These are phyloP conservation scores for Oropetium thomaeum DNA, from an alignment of 176 grass and related monocot genomes.

Conservation along the genomic window DNA sequence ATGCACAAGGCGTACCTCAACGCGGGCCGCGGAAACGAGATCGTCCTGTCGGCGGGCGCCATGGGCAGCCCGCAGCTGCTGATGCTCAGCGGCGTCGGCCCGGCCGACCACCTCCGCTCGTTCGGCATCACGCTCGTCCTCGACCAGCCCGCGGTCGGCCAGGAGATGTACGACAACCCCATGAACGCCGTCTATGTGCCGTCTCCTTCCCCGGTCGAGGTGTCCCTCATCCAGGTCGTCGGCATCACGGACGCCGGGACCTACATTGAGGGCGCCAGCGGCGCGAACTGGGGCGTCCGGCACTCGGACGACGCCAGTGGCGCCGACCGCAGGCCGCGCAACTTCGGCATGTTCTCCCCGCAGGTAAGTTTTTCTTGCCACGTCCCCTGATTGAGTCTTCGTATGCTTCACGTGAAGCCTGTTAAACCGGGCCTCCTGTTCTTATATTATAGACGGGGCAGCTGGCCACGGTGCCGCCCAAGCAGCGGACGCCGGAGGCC, in stretches of 20 bases:
- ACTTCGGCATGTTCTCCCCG: conserved; percentile 86
- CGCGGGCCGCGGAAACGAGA: conserved; percentile 37
- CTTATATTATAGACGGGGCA: conserved; percentile 51
- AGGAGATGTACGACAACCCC: conserved; percentile 81
- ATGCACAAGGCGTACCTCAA: conserved; percentile 70
- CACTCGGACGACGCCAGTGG: background rate
- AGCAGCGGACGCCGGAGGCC: conserved; percentile 71
- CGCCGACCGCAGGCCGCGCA: conserved; percentile 5
- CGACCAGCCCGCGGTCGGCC: conserved; percentile 57
- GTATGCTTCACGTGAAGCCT: background rate
- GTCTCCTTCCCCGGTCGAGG: conserved; percentile 56
- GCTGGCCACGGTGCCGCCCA: conserved; percentile 62
- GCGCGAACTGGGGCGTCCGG: conserved; percentile 45
- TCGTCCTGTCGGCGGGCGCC: conserved; percentile 71
- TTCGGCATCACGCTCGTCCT: conserved; percentile 64
- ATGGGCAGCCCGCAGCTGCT: conserved; percentile 82
- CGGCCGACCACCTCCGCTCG: conserved; percentile 50
- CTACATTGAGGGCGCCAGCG: conserved; percentile 81
- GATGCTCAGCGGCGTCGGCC: conserved; percentile 83
- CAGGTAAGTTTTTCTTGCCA: conserved; percentile 34
- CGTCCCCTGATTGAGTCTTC: background rate
- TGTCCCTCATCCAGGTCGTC: conserved; percentile 78
- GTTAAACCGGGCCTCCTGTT: background rate
- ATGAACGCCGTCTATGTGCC: conserved; percentile 75
- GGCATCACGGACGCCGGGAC: conserved; percentile 61